Conservation (phyloP, 768 basidiomycete genomes). For the Lyophyllum atratum region DNA sequence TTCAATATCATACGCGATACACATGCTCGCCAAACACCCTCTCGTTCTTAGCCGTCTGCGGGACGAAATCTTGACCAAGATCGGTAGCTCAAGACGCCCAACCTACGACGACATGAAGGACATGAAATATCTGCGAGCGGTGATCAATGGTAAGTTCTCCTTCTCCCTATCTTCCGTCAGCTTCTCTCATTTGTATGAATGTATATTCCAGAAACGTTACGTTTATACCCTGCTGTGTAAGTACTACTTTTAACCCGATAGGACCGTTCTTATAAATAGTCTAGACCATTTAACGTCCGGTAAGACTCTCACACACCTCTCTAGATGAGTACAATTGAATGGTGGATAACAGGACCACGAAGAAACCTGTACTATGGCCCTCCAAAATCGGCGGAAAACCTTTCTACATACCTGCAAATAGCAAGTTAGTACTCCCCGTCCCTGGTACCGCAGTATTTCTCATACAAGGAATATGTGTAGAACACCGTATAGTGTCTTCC, state of each 20-base stretch:
- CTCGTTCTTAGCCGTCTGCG: slow-evolving; percentile 39
- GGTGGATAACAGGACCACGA: slow-evolving; percentile 16
- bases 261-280: not conserved
- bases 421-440: slow-evolving; percentile 22
- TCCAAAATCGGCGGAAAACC: slow-evolving; percentile 28
- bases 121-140: slow-evolving; percentile 45
- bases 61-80: slow-evolving; percentile 39
- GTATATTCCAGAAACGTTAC: slow-evolving; percentile 37
- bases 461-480: slow-evolving; percentile 19
- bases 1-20: slow-evolving; percentile 42
- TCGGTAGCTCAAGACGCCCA: slow-evolving; percentile 39
- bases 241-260: not conserved
- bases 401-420: slow-evolving; percentile 37
- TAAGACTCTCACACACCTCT: slow-evolving; percentile 4
- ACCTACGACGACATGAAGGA: slow-evolving; percentile 46
- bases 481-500: slow-evolving; percentile 32
- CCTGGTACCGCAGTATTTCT: slow-evolving; percentile 1
- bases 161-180: not conserved
- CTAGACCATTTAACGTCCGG: slow-evolving; percentile 30
- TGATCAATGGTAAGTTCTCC: slow-evolving; percentile 32
- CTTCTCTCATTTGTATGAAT: not conserved
- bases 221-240: slow-evolving; percentile 41
- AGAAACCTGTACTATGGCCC: slow-evolving; percentile 31
- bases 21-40: slow-evolving; percentile 47
- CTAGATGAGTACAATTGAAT: not conserved